Percentiles rank a stretch among this genome's conserved stretches.
Conservation (phyloP, 176 grass and related monocot species). For the Elaeis guineensis region DNA sequence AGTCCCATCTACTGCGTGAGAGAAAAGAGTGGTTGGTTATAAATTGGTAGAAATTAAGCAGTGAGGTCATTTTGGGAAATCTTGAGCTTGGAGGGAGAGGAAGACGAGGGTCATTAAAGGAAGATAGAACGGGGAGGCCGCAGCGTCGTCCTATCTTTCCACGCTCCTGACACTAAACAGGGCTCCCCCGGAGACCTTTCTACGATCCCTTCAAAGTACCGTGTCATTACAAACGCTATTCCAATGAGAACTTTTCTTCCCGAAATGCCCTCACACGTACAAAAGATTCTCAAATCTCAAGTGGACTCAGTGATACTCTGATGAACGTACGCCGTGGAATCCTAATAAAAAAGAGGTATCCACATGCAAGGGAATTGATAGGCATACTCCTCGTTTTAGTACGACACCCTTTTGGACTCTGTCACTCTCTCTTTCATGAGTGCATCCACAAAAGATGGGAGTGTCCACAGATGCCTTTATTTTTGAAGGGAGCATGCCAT, state of each 20-base stretch:
- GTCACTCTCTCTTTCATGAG: too few relatives aligned
- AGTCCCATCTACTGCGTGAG: too few relatives aligned
- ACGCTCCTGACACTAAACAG: conserved; percentile 7
- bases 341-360: neutral
- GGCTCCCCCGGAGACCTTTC: neutral
- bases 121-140: neutral
- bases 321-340: neutral
- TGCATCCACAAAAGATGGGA: too few relatives aligned
- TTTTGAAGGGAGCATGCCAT: too few relatives aligned
- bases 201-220: neutral
- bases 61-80: too few relatives aligned
- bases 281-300: neutral
- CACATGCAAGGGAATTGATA: neutral
- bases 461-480: too few relatives aligned
- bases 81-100: too few relatives aligned
- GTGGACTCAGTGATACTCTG: neutral
- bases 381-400: neutral
- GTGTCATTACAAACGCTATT: neutral
- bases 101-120: neutral
- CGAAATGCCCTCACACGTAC: neutral
- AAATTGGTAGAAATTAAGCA: too few relatives aligned
- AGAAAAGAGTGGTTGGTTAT: too few relatives aligned
- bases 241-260: neutral
- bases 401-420: too few relatives aligned
- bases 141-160: neutral